Conservation (phyloP, 2,329 filamentous ascomycete species). For the Fusarium luffae region DNA sequence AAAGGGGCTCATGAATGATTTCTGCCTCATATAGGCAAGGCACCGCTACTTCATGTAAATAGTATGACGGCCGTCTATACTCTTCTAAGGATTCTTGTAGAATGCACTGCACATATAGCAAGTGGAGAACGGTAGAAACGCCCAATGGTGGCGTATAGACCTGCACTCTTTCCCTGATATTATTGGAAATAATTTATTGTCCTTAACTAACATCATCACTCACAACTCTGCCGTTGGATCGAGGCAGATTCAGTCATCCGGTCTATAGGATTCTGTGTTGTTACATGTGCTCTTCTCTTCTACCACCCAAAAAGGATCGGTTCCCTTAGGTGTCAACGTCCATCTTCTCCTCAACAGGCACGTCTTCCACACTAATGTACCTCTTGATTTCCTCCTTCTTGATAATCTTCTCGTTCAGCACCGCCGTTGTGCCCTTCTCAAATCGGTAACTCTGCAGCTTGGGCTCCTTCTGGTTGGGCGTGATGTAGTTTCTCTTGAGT, state of each 20-base stretch:
- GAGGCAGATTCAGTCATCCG: slow-evolving; percentile 30
- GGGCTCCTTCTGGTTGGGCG: slow-evolving; percentile 87
- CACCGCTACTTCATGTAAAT: slow-evolving; percentile 6
- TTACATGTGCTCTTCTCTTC: slow-evolving; percentile 42
- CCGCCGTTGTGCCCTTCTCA: slow-evolving; percentile 89
- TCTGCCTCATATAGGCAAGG: slow-evolving; percentile 14
- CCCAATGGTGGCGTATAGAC: neutral
- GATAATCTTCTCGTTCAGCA: slow-evolving; percentile 96
- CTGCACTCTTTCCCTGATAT: neutral
- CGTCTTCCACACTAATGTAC: slow-evolving; percentile 90
- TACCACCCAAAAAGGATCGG: slow-evolving; percentile 18
- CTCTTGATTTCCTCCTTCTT: slow-evolving; percentile 93
- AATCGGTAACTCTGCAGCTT: slow-evolving; percentile 97
- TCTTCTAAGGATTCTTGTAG: slow-evolving; percentile 35
- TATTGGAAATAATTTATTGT: slow-evolving; percentile 26
- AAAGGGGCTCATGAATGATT: slow-evolving; percentile 14
- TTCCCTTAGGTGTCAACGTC: slow-evolving; percentile 68
- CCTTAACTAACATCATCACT: slow-evolving; percentile 1
- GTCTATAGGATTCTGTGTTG: slow-evolving; percentile 39
- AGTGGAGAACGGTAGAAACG: slow-evolving; percentile 2
- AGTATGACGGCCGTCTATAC: slow-evolving; percentile 8
- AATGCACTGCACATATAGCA: slow-evolving; percentile 20
- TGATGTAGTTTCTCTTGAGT: slow-evolving; percentile 90
- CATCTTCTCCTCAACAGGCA: slow-evolving; percentile 77
- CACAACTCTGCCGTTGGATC: slow-evolving; percentile 16